Base-by-base conservation (phyloP, 73 alveolate species). In the Paramecium biaurelia region DNA sequence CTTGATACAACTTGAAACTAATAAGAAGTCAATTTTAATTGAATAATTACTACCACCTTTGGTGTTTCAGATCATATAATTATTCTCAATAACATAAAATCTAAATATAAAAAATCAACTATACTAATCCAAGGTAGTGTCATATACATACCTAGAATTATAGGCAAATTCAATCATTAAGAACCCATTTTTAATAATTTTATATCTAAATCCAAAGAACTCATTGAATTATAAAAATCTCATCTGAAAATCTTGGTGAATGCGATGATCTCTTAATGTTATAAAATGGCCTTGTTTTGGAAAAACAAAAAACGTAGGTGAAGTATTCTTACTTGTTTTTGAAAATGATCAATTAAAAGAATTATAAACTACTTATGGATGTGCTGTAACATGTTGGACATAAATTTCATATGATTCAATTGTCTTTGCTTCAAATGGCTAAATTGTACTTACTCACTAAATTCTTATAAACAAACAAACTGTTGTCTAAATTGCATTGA, bases 341-440 rank as follows among this genome's bases (percentile, higher is more conserved):
- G 89, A 76, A 21, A 41, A 76, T 5, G 24, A 76, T 6, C 23
- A 18, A 32, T n/a, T 76, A 24, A 41, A 76, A 21, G 89, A 76
- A 76, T 76, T 35, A 34, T 76, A 76, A 76, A 32, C 38, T 4
- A 76, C 89, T 0, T 28, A 34, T 18, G 89, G 89, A 34, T 76
- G 89, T 42, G 70, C 89, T 8, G 89, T 76, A 7, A 76, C 89
- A 32, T 76, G 89, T 76, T 76, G 89, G 89, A 37, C 70, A 15
- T 18, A 72, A 11, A 41, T 76, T 2, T 21, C 38, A 9, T 76
- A 76, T 76, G 89, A 76, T 76, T 10, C 47, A 38, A 43, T 76
- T 20, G 89, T 72, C 3, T 76, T 76, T 38, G 89, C 89, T 3
- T 35, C 70, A 14, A 76, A 76, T 58, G 70, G 70, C 5, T 23